Base-by-base conservation (phyloP, 805 yeast genomes). In the Grigorovia humatica region DNA sequence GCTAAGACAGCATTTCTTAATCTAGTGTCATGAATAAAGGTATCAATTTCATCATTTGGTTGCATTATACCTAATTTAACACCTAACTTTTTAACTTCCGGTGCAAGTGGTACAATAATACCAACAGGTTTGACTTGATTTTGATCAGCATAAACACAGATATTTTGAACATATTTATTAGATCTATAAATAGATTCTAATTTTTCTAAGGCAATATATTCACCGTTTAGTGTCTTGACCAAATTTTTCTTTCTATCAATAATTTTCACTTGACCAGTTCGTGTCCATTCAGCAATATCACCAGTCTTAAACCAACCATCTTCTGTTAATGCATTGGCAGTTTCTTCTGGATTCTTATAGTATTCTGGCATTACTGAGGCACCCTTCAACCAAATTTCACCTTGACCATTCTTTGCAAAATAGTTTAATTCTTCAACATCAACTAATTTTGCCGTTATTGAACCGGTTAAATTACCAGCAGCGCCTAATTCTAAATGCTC, bases 251-350 rank as follows among this genome's bases (percentile, higher is more conserved):
- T 87, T 69, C 99, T 85, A 73, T 93, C 99, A 67, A 93, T 86
- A 56, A 93, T 75, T 66, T 78, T 81, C 62, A 93, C 74, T 54
- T 81, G 83, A 58, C 99, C 99, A 57, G 75, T 77, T 40, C 81
- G 57, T 42, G 91, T 78, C 95, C 96, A 88, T 74, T 88, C 89
- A 63, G 90, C 97, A 69, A 93, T 88, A 69, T 93, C 99, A 70
- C 99, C 99, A 35, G 98, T 93, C 65, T 75, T 78, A 75, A 93
- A 93, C 97, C 97, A 93, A 23, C 91, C 95, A 60, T 86, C 90
- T 54, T 85, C 85, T 47, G 81, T 76, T 63, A 85, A 82, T 0
- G 95, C 88, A 18, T 69, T 80, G 46, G 73, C 68, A 23, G 96
- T 91, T 73, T 90, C 98, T 65, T 81, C 75, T 54, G 80, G 83